phyloP scores from a whole-genome alignment of 2,329 filamentous ascomycete species.

The Colletotrichum echinochloae region DNA sequence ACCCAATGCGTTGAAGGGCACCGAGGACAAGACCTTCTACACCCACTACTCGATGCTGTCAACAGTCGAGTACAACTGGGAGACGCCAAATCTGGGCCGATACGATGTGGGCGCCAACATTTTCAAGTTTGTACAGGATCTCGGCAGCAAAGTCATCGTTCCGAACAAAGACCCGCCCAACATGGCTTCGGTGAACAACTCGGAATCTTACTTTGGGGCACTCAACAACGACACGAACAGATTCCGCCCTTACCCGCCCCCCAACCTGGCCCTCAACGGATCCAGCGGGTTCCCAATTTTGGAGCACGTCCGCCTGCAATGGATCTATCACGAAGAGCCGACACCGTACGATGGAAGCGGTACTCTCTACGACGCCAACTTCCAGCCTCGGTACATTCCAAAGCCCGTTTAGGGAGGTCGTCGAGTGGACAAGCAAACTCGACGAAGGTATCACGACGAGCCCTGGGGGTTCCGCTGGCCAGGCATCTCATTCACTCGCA shows the following conservation, averaged over 20 bases:
- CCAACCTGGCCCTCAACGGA: slow-evolving; percentile 57
- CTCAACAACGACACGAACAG: slow-evolving; percentile 52
- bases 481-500: neutral
- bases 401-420: slow-evolving; percentile 40
- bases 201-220: slow-evolving; percentile 56
- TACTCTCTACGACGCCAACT: slow-evolving; percentile 56
- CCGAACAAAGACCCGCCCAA: slow-evolving; percentile 53
- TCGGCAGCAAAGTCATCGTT: slow-evolving; percentile 49
- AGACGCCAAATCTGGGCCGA: slow-evolving; percentile 55
- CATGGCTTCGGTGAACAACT: slow-evolving; percentile 51
- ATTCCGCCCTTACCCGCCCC: slow-evolving; percentile 51
- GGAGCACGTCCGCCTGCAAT: slow-evolving; percentile 48
- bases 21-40: slow-evolving; percentile 63
- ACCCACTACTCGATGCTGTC: slow-evolving; percentile 59
- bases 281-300: slow-evolving; percentile 57
- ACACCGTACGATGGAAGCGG: slow-evolving; percentile 62
- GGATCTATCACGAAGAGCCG: slow-evolving; percentile 46
- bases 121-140: slow-evolving; percentile 54
- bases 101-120: slow-evolving; percentile 56
- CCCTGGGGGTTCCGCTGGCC: neutral
- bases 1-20: slow-evolving; percentile 59
- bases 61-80: slow-evolving; percentile 57
- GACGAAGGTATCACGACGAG: neutral
- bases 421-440: neutral
- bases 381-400: slow-evolving; percentile 54